These are phyloP conservation scores for Medicago truncatula DNA, from an alignment of 306 rosid genomes.

Conservation along the genomic window MtrunA17r5.0-ANR NC_053044.1:31679001-31679500, in stretches of 20 bases:
- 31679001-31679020: no score
- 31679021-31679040: no score
- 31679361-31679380: slow-evolving; percentile 42
- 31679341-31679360: slow-evolving; percentile 36
- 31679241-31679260: not conserved
- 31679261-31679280: not conserved
- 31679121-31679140: no score
- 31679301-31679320: slow-evolving; percentile 7
- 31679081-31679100: no score
- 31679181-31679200: no score
- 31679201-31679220: no score
- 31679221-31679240: not conserved
- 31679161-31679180: no score
- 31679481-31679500: slow-evolving; percentile 40
- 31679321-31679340: slow-evolving; percentile 25
- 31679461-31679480: slow-evolving; percentile 24
- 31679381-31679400: slow-evolving; percentile 46
- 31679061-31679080: no score
- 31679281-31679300: not conserved
- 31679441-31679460: slow-evolving; percentile 31
- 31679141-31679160: no score
- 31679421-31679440: slow-evolving; percentile 34
- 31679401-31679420: slow-evolving; percentile 36
- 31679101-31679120: no score
- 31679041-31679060: no score